Conservation (phyloP, 768 basidiomycete genomes). For the Rhizopogon roseolus region DNA sequence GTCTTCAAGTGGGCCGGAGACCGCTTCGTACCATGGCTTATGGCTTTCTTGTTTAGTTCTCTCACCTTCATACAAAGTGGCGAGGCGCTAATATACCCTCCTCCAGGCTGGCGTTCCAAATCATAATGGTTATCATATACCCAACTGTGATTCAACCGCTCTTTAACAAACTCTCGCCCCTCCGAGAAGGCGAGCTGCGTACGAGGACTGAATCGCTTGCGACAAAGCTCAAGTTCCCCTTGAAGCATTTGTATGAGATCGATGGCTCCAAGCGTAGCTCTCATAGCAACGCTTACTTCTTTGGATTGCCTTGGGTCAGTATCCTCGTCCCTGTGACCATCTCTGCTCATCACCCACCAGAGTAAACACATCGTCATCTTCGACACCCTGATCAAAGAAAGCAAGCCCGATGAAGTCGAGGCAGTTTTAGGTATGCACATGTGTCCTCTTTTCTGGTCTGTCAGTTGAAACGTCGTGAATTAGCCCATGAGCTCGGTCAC, state of each 20-base stretch:
- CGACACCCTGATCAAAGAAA: conserved; percentile 93
- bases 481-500: conserved; percentile 94
- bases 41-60: conserved; percentile 78
- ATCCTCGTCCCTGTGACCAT: background rate
- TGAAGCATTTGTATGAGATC: conserved; percentile 94
- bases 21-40: conserved; percentile 88
- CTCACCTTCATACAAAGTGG: background rate
- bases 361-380: conserved; percentile 96
- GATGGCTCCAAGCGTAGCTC: conserved; percentile 95
- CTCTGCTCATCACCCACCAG: conserved; percentile 27
- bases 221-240: conserved; percentile 80
- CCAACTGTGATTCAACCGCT: conserved; percentile 89
- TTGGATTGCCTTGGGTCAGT: conserved; percentile 88
- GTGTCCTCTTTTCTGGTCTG: background rate
- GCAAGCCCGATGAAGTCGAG: conserved; percentile 88
- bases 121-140: conserved; percentile 79
- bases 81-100: background rate
- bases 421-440: conserved; percentile 69
- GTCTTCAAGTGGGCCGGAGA: conserved; percentile 94
- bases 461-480: background rate
- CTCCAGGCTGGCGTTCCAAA: conserved; percentile 71
- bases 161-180: conserved; percentile 95
- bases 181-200: conserved; percentile 73
- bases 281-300: conserved; percentile 98
- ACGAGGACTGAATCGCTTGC: conserved; percentile 75